A percentile compares a stretch with the other conserved stretches of the same genome.
phyloP scores from a whole-genome alignment of 2,329 filamentous ascomycete species.

The Beauveria varroae region DNA sequence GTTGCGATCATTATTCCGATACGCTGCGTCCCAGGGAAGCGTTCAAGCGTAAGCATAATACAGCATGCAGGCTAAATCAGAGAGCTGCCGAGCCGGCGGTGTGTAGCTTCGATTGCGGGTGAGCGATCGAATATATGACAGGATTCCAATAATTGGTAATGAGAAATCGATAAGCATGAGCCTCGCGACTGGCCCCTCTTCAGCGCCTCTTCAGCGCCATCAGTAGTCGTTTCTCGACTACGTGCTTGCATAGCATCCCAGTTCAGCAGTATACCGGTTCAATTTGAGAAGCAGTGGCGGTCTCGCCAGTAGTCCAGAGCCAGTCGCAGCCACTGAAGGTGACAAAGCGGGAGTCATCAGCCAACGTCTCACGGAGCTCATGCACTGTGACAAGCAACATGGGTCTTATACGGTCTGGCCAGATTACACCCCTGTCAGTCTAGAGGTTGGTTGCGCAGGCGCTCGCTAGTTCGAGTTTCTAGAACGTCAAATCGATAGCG shows the following conservation, averaged over 20 bases:
- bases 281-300: background rate
- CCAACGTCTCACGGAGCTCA: background rate
- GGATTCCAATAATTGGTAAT: background rate
- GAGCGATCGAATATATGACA: background rate
- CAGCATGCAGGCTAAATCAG: background rate
- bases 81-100: background rate
- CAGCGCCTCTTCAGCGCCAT: background rate
- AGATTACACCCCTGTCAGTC: background rate
- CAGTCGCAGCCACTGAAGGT: background rate
- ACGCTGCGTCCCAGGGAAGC: background rate
- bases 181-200: background rate
- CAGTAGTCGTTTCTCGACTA: background rate
- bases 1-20: background rate
- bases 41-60: background rate
- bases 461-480: slow-evolving; percentile 1
- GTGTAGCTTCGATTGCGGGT: background rate
- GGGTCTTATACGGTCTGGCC: background rate
- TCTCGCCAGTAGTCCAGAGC: background rate
- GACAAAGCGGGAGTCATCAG: background rate
- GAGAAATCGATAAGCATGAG: background rate
- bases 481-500: slow-evolving; percentile 5
- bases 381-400: background rate
- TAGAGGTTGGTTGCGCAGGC: background rate
- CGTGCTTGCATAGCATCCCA: background rate
- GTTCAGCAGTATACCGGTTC: background rate